phyloP scores from a whole-genome alignment of 179 eudicot species.

The Spergularia azorica region DNA sequence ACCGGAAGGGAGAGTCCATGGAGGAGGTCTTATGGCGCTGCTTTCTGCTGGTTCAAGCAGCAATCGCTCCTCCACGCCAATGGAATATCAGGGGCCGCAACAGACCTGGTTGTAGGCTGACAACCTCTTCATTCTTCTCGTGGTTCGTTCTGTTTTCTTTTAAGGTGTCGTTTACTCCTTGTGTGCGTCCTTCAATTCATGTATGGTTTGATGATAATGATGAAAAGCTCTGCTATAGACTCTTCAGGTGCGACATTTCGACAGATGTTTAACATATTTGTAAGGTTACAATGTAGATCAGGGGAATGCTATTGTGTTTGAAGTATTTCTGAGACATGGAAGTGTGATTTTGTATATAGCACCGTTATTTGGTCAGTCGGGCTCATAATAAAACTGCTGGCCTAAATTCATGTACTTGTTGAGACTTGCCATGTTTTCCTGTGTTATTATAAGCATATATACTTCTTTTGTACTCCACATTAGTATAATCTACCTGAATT shows the following conservation, averaged over 20 bases:
- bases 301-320: conserved; percentile 16
- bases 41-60: conserved; percentile 35
- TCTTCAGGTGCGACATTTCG: conserved; percentile 9
- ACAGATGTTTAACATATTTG: not conserved
- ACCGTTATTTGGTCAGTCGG: conserved; percentile 29
- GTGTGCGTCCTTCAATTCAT: conserved; percentile 6
- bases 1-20: conserved; percentile 81
- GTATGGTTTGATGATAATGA: conserved; percentile 28
- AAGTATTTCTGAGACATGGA: conserved; percentile 10
- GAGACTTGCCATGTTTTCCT: not conserved
- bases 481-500: not conserved
- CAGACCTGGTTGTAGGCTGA: conserved; percentile 56
- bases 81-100: conserved; percentile 33
- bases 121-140: conserved; percentile 7
- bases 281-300: conserved; percentile 17
- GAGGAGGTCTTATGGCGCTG: conserved; percentile 80
- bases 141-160: conserved; percentile 8
- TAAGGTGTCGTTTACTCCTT: not conserved
- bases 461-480: not conserved
- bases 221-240: conserved; percentile 26
- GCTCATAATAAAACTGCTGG: conserved; percentile 19
- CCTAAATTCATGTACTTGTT: conserved; percentile 22
- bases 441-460: not conserved
- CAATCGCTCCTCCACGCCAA: conserved; percentile 31
- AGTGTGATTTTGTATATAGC: conserved; percentile 34